Base-by-base conservation (phyloP, 2,329 filamentous ascomycete species). In the Verticillium zaregamsianum region DNA sequence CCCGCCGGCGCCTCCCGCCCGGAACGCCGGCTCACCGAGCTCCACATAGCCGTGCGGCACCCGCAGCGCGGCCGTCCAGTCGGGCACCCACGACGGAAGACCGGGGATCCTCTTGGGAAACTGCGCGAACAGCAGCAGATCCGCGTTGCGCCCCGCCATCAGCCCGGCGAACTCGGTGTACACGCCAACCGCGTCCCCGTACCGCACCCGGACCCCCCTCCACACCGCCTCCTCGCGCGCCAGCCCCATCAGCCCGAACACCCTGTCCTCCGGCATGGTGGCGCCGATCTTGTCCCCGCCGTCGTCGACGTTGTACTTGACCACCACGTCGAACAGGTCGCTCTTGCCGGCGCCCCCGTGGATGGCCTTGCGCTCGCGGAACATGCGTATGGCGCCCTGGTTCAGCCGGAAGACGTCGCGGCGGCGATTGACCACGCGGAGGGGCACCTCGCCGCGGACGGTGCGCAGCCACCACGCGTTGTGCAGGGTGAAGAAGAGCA, bases 1-100 rank as follows among this genome's bases (percentile, higher is more conserved):
- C 2, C 40, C 39, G 0, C 23, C 35, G 1, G 23, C 1, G 1
- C 67, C 71, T 3, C 72, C 72, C 2, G 73, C 71, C 0, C 59
- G 55, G 39, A 70, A 71, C 0, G 61, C 57, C 6, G 72, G 65
- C 15, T 68, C 28, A 49, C 64, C 45, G 45, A 72, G 33, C 1
- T 58, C 59, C 3, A 60, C n/a, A 54, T 74, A 74, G 1, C 68
- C 66, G 6, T 66, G 56, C 1, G 73, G 71, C 7, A 68, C 60
- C 3, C 31, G 49, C 17, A 75, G n/a, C 20, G 23, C 20, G n/a
- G 45, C 45, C 1, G 70, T 67, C 73, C 73, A 75, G 62, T 76
- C 73, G 7, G 73, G 72, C 3, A 70, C 71, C 73, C 73, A 76
- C 2, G 72, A 73, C 2, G 73, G 73, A 20, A 74, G 28, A 3